Base-by-base conservation (phyloP, 495 filamentous ascomycete species). In the Annulohypoxylon stygium region DNA sequence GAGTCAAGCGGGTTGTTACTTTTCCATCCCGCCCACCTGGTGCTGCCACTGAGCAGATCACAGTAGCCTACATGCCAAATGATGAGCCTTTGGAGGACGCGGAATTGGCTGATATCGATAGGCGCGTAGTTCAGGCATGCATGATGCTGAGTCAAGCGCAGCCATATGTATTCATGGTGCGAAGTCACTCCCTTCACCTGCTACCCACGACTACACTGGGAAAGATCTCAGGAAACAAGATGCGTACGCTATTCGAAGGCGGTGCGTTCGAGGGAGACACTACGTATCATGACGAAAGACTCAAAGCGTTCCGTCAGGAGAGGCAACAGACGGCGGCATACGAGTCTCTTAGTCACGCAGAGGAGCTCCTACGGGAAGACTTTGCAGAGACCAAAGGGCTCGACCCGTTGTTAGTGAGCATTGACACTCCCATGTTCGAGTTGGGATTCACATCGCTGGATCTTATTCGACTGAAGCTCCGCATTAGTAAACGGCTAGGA, bases 151-250 rank as follows among this genome's bases (percentile, higher is more conserved):
- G 20, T 23, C 20, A 23, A 23, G 20, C 20, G 1, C 20, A 23
- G 20, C 20, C 20, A 23, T 23, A 23, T 23, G 20, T 23, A 23
- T 23, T 23, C 20, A 0, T 23, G 20, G 20, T 23, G 20, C 20
- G 20, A 0, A 23, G 1, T 23, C 20, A 23, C 20, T 23, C 50
- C 3, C 55, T 50, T 4, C 18, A 4, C 6, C 18, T 58, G 66
- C 2, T 70, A 70, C 16, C 77, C 33, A 14, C 84, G 79, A 61
- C 82, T 2, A 69, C 84, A 0, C 70, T 87, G 10, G 86, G 85
- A 8, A 88, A 88, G 74, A 55, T 88, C 0, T 86, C 85, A 1
- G 73, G 82, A 1, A 36, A 74, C 9, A 84, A 83, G 57, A 70
- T 86, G 10, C 67, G 72, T 7, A 67, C 71, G 0, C 58, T 70